Conservation (phyloP, 768 basidiomycete genomes). For the Mycena floridula region DNA sequence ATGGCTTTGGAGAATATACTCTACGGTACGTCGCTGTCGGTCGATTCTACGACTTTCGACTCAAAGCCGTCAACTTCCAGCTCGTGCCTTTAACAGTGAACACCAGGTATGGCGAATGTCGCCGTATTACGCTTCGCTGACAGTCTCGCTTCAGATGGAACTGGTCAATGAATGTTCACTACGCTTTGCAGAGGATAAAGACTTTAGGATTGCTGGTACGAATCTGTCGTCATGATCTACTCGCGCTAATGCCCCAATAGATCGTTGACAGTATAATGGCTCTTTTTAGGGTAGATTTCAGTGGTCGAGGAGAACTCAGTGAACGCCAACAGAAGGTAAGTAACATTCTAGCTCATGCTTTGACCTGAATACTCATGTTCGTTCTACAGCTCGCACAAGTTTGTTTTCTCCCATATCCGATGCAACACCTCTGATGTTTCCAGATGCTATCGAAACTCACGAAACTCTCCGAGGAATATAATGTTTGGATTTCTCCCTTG, state of each 20-base stretch:
- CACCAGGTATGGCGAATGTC: slow-evolving; percentile 56
- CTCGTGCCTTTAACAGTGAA: slow-evolving; percentile 87
- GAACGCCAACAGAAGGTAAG: slow-evolving; percentile 89
- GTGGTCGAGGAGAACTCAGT: slow-evolving; percentile 89
- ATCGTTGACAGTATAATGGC: slow-evolving; percentile 98
- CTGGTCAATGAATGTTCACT: slow-evolving; percentile 84
- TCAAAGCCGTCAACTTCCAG: slow-evolving; percentile 40
- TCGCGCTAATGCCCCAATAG: slow-evolving; percentile 29
- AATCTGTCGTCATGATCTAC: neutral
- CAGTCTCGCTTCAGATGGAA: slow-evolving; percentile 58
- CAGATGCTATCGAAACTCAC: slow-evolving; percentile 89
- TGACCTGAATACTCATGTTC: slow-evolving; percentile 8
- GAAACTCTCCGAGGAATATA: slow-evolving; percentile 89
- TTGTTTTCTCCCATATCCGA: too few relatives aligned
- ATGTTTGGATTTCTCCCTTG: slow-evolving; percentile 37
- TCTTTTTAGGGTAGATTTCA: slow-evolving; percentile 89
- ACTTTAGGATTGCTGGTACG: slow-evolving; percentile 65
- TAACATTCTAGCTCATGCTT: neutral
- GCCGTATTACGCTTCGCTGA: neutral
- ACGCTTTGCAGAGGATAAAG: slow-evolving; percentile 86
- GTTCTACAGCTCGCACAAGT: slow-evolving; percentile 75
- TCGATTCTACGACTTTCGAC: neutral
- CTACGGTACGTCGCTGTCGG: slow-evolving; percentile 49
- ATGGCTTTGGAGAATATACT: slow-evolving; percentile 87
- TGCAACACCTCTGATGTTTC: slow-evolving; percentile 1